These are phyloP conservation scores for Ochetophila trinervis DNA, from an alignment of 306 rosid species.

Conservation along the genomic window DNA sequence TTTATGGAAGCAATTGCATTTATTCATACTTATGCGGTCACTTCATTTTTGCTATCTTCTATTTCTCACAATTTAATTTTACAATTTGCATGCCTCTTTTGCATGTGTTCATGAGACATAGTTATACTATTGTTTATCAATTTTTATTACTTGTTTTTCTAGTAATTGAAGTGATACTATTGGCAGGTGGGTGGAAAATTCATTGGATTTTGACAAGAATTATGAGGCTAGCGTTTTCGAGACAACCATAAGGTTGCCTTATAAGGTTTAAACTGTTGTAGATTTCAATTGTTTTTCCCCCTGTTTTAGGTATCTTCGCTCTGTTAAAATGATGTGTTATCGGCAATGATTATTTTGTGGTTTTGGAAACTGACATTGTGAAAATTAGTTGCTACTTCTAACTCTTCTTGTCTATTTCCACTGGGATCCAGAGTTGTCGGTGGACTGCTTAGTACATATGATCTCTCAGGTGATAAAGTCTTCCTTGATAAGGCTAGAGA, in stretches of 20 bases:
- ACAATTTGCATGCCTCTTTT: too few species aligned
- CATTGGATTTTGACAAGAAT: constrained; percentile 92
- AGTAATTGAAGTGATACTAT: constrained; percentile 13
- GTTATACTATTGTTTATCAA: not conserved
- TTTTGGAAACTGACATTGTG: constrained; percentile 2
- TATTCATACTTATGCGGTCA: not conserved
- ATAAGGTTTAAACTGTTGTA: constrained; percentile 82
- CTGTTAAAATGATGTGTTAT: constrained; percentile 15
- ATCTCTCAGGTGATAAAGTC: constrained; percentile 84
- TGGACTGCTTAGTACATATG: constrained; percentile 97
- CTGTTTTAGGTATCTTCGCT: not conserved
- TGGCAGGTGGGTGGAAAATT: constrained; percentile 84
- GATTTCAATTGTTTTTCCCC: constrained; percentile 26
- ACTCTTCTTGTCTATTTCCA: constrained; percentile 27
- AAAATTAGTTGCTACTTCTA: constrained; percentile 12
- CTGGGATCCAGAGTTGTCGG: constrained; percentile 85
- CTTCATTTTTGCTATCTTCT: not conserved
- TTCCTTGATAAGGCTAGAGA: constrained; percentile 91
- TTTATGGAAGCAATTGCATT: too few species aligned
- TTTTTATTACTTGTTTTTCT: not conserved
- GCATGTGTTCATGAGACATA: not conserved
- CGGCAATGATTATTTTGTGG: constrained; percentile 19
- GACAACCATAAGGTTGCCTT: constrained; percentile 98
- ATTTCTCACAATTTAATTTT: not conserved
- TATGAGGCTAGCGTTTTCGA: constrained; percentile 97